Base-by-base conservation (phyloP, 768 basidiomycete species). In the Crepidotus variabilis region DNA sequence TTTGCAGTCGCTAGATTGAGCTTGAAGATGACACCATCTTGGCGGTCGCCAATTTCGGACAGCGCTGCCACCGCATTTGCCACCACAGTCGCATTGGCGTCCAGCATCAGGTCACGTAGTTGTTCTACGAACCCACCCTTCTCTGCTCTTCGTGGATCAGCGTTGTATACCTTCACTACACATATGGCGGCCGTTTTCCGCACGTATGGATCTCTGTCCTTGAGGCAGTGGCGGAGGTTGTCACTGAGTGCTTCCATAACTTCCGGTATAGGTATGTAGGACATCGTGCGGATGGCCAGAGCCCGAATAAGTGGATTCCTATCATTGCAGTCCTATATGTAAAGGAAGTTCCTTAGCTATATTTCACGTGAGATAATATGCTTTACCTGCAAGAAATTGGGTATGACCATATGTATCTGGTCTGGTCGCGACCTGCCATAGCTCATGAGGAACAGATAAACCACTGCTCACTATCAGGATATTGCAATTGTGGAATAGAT, bases 131-230 rank as follows among this genome's bases (percentile, higher is more conserved):
- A 98, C 5, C 92, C 92, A 51, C 87, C 87, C 63, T 85, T 87
- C 71, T 97, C 95, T 21, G 93, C 90, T 64, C 87, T 84, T 57
- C 88, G 80, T 24, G 89, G 86, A 67, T 97, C 96, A 28, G 92
- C 90, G 14, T 86, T 80, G 66, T 96, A 98, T 18, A 98, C 77
- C 71, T 99, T 99, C 14, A 93, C 95, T 13, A 98, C 97, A 64
- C 94, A 97, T 23, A 98, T 94, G 1, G 96, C 95, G 18, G 96
- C 94, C 3, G 97, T 99, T 76, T 99, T 99, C 58, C 97, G 88
- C 14, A 99, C 97, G 70, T 99, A 99, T 18, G 97, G 94, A 70
- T 99, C 96, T 14, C 86, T 80, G 69, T 99, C 97, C 65, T 93
- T 91, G 45, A 98, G 78, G 60, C 90, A 91, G 69, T 97, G 94